Percentiles rank a stretch among this genome's conserved stretches.
Conservation (phyloP, 495 filamentous ascomycete genomes). For the Lineolata rhizophorae region DNA sequence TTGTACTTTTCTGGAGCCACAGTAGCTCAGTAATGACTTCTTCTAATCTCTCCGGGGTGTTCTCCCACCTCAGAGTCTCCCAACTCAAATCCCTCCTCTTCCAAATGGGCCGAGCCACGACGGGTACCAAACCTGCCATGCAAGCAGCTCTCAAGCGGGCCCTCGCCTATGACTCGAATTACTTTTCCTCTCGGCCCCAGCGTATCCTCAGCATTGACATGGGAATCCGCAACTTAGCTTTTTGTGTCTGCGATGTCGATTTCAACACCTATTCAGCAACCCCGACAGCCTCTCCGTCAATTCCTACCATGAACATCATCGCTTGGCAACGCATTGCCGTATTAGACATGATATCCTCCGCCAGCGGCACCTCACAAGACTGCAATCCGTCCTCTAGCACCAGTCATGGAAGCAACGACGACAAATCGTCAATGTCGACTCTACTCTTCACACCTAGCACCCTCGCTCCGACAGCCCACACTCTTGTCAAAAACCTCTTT, state of each 20-base stretch:
- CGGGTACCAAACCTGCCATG: too few relatives aligned
- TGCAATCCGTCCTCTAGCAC: background rate
- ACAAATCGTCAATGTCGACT: slow-evolving; percentile 12
- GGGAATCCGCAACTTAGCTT: slow-evolving; percentile 70
- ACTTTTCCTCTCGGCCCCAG: too few relatives aligned
- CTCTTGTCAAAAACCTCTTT: slow-evolving; percentile 31
- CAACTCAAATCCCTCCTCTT: too few relatives aligned
- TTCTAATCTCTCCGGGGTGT: too few relatives aligned
- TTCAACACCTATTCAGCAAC: slow-evolving; percentile 1
- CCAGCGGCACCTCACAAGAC: background rate
- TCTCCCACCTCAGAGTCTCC: too few relatives aligned
- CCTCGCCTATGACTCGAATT: too few relatives aligned
- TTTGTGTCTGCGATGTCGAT: slow-evolving; percentile 32
- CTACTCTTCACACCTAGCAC: slow-evolving; percentile 31
- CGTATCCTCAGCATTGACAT: slow-evolving; percentile 77
- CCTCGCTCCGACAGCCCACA: slow-evolving; percentile 39
- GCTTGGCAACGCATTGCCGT: slow-evolving; percentile 6
- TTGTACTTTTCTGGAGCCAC: too few relatives aligned
- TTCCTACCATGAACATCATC: slow-evolving; percentile 3
- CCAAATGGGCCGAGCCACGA: too few relatives aligned
- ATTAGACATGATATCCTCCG: too few relatives aligned
- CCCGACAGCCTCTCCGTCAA: background rate
- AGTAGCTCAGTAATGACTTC: too few relatives aligned
- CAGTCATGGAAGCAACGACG: background rate
- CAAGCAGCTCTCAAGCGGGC: too few relatives aligned